Percentiles rank a stretch among this genome's conserved stretches.
Evolutionary conservation across 1,284 basidiomycete species (phyloP).

Genomic region (Paramarasmius palmivorus): DNA sequence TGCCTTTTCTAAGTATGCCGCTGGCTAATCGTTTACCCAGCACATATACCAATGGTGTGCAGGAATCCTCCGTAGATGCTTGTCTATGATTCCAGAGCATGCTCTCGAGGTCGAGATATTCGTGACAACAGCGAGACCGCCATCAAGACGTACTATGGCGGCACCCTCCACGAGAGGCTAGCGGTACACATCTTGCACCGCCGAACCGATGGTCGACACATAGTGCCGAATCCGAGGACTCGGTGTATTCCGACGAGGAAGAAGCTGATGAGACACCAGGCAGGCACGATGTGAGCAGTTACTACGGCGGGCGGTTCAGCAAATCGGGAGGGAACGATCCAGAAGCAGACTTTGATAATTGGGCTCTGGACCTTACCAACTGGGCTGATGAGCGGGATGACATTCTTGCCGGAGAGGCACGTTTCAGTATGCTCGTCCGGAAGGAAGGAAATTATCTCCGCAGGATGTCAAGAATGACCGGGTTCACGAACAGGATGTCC

Average conservation of each 20-base stretch:
- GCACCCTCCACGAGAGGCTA: slow-evolving; percentile 11
- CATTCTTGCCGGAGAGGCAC: slow-evolving; percentile 59
- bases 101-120: slow-evolving; percentile 79
- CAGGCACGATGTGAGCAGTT: slow-evolving; percentile 46
- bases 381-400: slow-evolving; percentile 81
- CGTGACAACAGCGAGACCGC: slow-evolving; percentile 58
- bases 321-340: slow-evolving; percentile 32
- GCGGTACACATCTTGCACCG: slow-evolving; percentile 16
- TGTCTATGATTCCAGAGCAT: slow-evolving; percentile 56
- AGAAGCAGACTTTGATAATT: slow-evolving; percentile 48
- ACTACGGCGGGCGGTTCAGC: slow-evolving; percentile 39
- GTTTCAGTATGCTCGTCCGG: slow-evolving; percentile 60
- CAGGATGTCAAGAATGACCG: slow-evolving; percentile 31
- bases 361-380: slow-evolving; percentile 73
- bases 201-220: slow-evolving; percentile 16
- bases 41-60: slow-evolving; percentile 88
- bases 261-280: slow-evolving; percentile 41
- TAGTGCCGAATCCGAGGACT: slow-evolving; percentile 42
- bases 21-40: slow-evolving; percentile 33
- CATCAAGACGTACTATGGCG: neutral
- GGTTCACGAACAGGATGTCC: slow-evolving; percentile 10
- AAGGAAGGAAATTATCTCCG: slow-evolving; percentile 73
- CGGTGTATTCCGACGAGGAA: slow-evolving; percentile 35
- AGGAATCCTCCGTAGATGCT: slow-evolving; percentile 65
- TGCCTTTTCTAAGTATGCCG: neutral